Base-by-base conservation (phyloP, 306 rosid species). In the Rosa chinensis region DNA sequence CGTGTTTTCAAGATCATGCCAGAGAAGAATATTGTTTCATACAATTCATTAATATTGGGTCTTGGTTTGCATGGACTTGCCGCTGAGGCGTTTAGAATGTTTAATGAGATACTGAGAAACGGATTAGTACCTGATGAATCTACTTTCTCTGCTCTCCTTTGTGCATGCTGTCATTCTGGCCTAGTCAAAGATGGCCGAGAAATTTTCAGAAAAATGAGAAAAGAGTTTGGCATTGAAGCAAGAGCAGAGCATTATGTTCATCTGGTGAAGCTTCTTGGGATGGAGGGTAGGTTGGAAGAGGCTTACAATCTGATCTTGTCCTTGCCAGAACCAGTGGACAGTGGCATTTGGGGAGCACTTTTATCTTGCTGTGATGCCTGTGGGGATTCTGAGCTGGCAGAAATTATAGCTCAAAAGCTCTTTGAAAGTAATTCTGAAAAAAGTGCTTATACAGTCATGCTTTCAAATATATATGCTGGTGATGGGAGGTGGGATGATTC, bases 211-310 rank as follows among this genome's bases (percentile, higher is more conserved):
- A 82, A 79, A 85, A 95, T 95, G 99, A 79, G 82, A 79, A 83
- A 86, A 14, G 88, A 89, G 52, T 95, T 89, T 84, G 40, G 70
- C 81, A 82, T 90, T 72, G 82, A 84, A 72, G 81, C 92, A 70
- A 85, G 86, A 84, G 61, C 87, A 18, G 96, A 92, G 66, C 99
- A 95, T 82, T 86, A 85, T 84, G 97, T 95, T 86, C 85, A 92
- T 87, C 78, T 95, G 88, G 95, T 92, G 74, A 95, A 89, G 83
- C 98, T 91, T 85, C 89, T 95, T 45, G 99, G 99, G 44, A 84
- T 82, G 91, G 89, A 86, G 53, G 97, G 97, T 48, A 82, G 79
- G 79, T 82, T 90, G 76, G 97, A 90, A 80, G 94, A 91, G 88
- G 97, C 99, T 83, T 90, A 88, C 86, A 68, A 82, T 75, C 88